phyloP scores from a whole-genome alignment of 495 filamentous ascomycete genomes.

The Cenococcum geophilum region DNA sequence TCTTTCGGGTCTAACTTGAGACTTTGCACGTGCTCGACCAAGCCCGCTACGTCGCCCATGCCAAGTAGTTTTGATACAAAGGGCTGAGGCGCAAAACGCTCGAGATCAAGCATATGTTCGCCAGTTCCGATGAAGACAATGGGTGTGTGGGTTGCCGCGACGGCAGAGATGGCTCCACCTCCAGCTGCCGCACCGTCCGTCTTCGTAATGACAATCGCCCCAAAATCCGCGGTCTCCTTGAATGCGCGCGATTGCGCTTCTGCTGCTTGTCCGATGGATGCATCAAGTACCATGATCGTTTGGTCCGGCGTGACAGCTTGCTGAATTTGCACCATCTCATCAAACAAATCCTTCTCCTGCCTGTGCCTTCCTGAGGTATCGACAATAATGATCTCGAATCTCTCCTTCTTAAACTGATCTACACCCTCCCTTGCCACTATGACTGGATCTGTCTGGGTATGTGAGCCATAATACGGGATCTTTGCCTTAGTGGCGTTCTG shows the following conservation, averaged over 20 bases:
- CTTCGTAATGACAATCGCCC: conserved; percentile 98
- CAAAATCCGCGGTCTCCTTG: conserved; percentile 96
- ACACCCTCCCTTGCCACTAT: conserved; percentile 90
- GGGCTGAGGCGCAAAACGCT: conserved; percentile 82
- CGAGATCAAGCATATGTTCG: conserved; percentile 92
- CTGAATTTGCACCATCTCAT: conserved; percentile 98
- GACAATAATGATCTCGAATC: conserved; percentile 97
- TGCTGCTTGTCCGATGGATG: conserved; percentile 91
- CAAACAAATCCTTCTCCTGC: conserved; percentile 91
- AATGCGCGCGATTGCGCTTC: conserved; percentile 93
- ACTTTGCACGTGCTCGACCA: conserved; percentile 96
- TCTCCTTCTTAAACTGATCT: conserved; percentile 98
- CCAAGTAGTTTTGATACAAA: conserved; percentile 89
- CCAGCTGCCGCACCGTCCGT: conserved; percentile 93
- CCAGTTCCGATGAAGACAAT: conserved; percentile 98
- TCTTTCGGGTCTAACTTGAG: conserved; percentile 96
- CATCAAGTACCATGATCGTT: conserved; percentile 96
- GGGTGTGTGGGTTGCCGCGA: conserved; percentile 91
- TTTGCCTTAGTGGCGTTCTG: conserved; percentile 98
- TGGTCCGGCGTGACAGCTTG: conserved; percentile 86
- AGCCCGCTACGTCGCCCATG: conserved; percentile 93
- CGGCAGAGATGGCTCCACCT: conserved; percentile 96
- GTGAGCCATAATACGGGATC: conserved; percentile 94
- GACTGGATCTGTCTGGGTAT: conserved; percentile 93
- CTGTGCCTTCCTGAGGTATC: conserved; percentile 92